Percentiles rank a stretch among this genome's conserved stretches.
phyloP scores from a whole-genome alignment of 345 rosid species.

The Moricandia arvensis region DNA sequence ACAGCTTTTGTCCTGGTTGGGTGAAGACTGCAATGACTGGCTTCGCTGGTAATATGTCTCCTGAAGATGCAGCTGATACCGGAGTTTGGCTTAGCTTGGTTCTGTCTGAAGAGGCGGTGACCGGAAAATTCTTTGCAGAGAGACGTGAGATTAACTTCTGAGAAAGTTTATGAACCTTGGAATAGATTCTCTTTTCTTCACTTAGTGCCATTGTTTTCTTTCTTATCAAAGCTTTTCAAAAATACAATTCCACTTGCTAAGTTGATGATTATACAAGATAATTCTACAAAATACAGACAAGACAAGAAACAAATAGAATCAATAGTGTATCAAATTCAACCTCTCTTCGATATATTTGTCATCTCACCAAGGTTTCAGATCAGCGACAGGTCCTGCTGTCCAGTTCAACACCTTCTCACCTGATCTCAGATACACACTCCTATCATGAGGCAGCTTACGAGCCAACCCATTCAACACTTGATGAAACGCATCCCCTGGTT shows the following conservation, averaged over 20 bases:
- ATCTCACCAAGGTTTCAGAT: conserved; percentile 90
- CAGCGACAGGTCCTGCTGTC: conserved; percentile 93
- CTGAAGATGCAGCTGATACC: conserved; percentile 84
- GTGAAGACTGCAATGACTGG: conserved; percentile 93
- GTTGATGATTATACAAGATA: neutral
- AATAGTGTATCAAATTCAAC: neutral
- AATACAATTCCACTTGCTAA: neutral
- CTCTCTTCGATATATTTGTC: conserved; percentile 1
- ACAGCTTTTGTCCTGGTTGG: conserved; percentile 96
- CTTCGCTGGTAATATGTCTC: conserved; percentile 71
- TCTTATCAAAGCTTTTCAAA: neutral
- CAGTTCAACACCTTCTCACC: conserved; percentile 79
- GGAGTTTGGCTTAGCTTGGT: conserved; percentile 85
- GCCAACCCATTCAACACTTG: conserved; percentile 95
- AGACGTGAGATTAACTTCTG: conserved; percentile 81
- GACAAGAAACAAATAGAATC: conserved; percentile 14
- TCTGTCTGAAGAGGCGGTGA: conserved; percentile 59
- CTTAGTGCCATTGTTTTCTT: neutral
- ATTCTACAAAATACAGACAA: conserved; percentile 23
- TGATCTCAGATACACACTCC: conserved; percentile 50
- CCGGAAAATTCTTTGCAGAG: conserved; percentile 90
- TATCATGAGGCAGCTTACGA: conserved; percentile 81
- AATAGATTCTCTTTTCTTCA: too few relatives aligned
- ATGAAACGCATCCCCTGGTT: conserved; percentile 94
- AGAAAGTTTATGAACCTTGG: neutral